Base-by-base conservation (phyloP, 108 stramenopile genomes). In the Discostella pseudostelligera region DNA sequence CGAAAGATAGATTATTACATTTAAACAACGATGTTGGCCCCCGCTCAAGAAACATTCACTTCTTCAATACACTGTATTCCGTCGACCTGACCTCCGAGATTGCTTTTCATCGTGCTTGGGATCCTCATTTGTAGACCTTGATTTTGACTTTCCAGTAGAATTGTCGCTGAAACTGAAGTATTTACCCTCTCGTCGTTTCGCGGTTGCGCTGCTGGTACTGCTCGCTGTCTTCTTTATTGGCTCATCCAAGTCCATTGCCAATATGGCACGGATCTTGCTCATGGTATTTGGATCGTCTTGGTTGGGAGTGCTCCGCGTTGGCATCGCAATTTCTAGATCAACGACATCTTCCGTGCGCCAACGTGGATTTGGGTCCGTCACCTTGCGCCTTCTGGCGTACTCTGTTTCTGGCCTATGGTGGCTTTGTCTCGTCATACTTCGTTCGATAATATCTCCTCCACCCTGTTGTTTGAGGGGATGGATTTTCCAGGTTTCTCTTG, bases 351-450 rank as follows among this genome's bases (percentile, higher is more conserved):
- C 87, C 14, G 45, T 40, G n/a, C 56, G 79, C 67, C 83, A 93
- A 25, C 90, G 71, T 13, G 87, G 73, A 68, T 92, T 88, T 9
- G 77, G 58, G 59, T 94, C 92, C 47, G 77, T 81, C 60, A 70
- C 69, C 58, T 80, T 87, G 39, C 89, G 50, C 21, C 84, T 82
- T n/a, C 79, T 76, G n/a, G 86, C 71, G 59, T 84, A 86, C 40
- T 87, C 85, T 14, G 91, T 87, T 76, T 95, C 92, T 8, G 91
- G 89, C 22, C 89, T 72, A 37, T 72, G 70, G 4, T 62, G 40
- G 19, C 85, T 79, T 21, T 45, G 29, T 2, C 49, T 54, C 40
- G 59, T 63, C 35, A 84, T 47, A 11, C 76, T 68, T 56, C 92
- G 75, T 48, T 71, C 46, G 49, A 59, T 77, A 53, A 10, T 82